Evolutionary conservation across 352 stramenopile genomes (phyloP), one percentile per base, ranked within the genome.

Genomic region (Phytophthora colocasiae): DNA sequence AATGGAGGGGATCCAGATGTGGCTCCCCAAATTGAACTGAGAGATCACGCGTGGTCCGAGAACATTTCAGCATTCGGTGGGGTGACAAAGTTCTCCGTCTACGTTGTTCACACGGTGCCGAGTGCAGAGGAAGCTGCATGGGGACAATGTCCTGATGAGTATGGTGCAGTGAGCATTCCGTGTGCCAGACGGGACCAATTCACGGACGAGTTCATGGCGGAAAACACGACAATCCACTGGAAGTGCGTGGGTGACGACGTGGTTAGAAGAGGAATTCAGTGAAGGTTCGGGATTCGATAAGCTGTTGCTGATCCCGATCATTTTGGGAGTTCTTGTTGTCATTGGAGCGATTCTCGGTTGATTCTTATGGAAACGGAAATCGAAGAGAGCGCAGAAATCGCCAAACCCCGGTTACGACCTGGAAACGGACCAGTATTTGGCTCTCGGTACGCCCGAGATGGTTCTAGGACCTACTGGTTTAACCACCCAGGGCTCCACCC

Each of bases 31-130:
- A 65, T 73, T 17, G 39, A 55, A 41, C 44, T 71, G 22, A 6
- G 63, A n/a, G 39, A 71, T n/a, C 67, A 75, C 40, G 39, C 43
- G n/a, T 75, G 67, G 67, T 43, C 47, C 19, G 47, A 55, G 3
- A 47, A 73, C 11, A 31, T 31, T 6, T 19, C 8, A 10, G 31
- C 31, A 4, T 36, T 64, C 24, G 26, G 36, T 5, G 48, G 31
- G 15, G 43, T n/a, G 5, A 49, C 45, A 9, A 31, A 40, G 6
- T 75, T 63, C 36, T 53, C 58, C 14, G 61, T 75, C 10, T 75
- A 62, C n/a, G 67, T 69, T 9, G 52, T 75, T 10, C 67, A 75
- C 34, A 71, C 51, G 9, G 34, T 71, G 5, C 4, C 22, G 26
- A 56, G 54, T 15, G 39, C 49, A 1, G 8, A 63, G 5, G 64